A percentile compares a stretch with the other conserved stretches of the same genome.
Conservation (phyloP, 306 rosid species). For the Begonia fuchsioides region DNA sequence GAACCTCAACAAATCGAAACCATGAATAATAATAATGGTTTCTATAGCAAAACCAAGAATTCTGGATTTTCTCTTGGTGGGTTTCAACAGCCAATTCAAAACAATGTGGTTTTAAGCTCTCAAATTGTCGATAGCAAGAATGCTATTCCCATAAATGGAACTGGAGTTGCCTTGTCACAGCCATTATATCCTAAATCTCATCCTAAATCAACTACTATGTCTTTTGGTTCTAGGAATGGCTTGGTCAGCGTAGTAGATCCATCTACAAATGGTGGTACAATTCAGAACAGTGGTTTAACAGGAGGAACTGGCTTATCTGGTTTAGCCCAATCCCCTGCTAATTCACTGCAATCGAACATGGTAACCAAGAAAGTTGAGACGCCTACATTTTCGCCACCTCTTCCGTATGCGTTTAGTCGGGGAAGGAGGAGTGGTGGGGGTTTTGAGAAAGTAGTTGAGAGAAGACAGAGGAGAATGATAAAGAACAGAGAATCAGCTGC, state of each 20-base stretch:
- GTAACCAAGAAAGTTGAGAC: slow-evolving; percentile 19
- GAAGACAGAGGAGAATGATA: slow-evolving; percentile 94
- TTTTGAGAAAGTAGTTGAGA: slow-evolving; percentile 78
- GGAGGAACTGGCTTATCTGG: slow-evolving; percentile 35
- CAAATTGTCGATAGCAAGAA: slow-evolving; percentile 22
- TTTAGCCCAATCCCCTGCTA: slow-evolving; percentile 7
- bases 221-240: slow-evolving; percentile 20
- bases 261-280: slow-evolving; percentile 24
- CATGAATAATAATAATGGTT: slow-evolving; percentile 32
- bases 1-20: slow-evolving; percentile 36
- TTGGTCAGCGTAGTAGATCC: slow-evolving; percentile 12
- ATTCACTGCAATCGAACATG: slow-evolving; percentile 36
- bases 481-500: slow-evolving; percentile 98
- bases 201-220: slow-evolving; percentile 49
- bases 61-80: slow-evolving; percentile 22
- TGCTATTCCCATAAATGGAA: slow-evolving; percentile 9
- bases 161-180: slow-evolving; percentile 25
- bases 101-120: slow-evolving; percentile 28
- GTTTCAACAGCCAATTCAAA: slow-evolving; percentile 36
- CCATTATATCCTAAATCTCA: slow-evolving; percentile 68
- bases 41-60: slow-evolving; percentile 24
- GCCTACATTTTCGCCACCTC: slow-evolving; percentile 34
- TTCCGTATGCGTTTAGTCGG: slow-evolving; percentile 50
- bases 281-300: slow-evolving; percentile 20
- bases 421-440: slow-evolving; percentile 45